These are phyloP conservation scores for Rhizoclosmatium globosum DNA, from an alignment of 192 early-diverging fungal genomes.

Conservation along the genomic window DNA sequence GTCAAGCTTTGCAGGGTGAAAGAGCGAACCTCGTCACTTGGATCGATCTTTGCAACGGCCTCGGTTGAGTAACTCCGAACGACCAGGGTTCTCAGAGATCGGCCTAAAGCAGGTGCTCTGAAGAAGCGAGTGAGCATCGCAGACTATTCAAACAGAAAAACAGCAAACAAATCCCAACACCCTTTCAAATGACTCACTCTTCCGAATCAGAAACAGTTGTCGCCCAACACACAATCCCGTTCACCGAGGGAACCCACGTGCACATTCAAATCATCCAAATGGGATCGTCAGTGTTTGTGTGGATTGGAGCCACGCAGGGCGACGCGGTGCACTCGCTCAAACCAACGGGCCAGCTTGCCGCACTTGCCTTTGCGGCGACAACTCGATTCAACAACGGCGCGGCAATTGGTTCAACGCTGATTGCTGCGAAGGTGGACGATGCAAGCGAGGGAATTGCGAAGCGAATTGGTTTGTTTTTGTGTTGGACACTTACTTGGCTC, in stretches of 20 bases:
- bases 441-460: constrained; percentile 11
- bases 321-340: background rate
- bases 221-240: background rate
- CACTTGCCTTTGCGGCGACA: constrained; percentile 8
- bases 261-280: constrained; percentile 12
- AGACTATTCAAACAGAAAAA: constrained; percentile 19
- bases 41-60: constrained; percentile 11
- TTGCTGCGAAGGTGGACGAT: background rate
- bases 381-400: constrained; percentile 18
- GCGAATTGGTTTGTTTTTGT: constrained; percentile 8
- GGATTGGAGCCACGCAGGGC: background rate
- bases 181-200: background rate
- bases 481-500: background rate
- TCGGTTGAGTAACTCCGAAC: background rate
- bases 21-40: constrained; percentile 12
- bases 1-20: background rate
- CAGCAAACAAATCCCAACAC: constrained; percentile 4
- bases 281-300: constrained; percentile 7
- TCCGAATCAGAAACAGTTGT: background rate
- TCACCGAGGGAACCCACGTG: background rate
- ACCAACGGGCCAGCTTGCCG: background rate
- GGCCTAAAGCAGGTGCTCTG: background rate
- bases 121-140: constrained; percentile 9
- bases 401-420: background rate
- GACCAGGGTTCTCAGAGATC: background rate